Evolutionary conservation across 169 alveolate genomes (phyloP), one percentile per base, ranked within the genome.

Genomic region (Eimeria falciformis): DNA sequence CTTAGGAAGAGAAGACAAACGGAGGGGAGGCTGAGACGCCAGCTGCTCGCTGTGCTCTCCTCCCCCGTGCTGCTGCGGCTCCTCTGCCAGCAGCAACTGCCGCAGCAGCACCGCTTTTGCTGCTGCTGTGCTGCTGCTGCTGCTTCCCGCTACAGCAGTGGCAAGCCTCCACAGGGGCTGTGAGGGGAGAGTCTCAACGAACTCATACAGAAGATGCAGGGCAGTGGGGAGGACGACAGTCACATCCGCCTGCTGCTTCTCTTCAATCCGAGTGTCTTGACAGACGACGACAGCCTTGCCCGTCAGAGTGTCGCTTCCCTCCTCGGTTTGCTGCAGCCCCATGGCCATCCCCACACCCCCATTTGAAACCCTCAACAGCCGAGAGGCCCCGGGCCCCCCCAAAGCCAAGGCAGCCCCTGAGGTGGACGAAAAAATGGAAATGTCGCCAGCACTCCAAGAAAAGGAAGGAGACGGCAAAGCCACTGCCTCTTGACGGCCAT

Each of bases 241-340:
- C 29, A 86, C 77, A n/a, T 86, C 86, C 18, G 92, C 92, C n/a
- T 50, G 92, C 86, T 86, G 92, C 65, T 86, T 62, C 65, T 86
- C 92, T 27, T 65, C 73, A 11, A 66, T 86, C 23, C 92, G 84
- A 27, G 58, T 53, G 77, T 86, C 92, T 29, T 9, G 66, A 29
- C 85, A 78, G 12, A 27, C 65, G n/a, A 86, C 82, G 9, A 86
- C 33, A 18, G 77, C 81, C 37, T 58, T 53, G 23, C 90, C 90
- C 12, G 73, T 62, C n/a, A 40, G 56, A 0, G 21, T 29, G 40
- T 29, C 55, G 40, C 5, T 5, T 27, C 65, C 65, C 40, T 47
- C 55, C 33, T 29, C 37, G 40, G 33, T 21, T 37, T 73, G 65
- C 65, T 18, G 84, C 84, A 21, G 65, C 56, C n/a, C 14, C 23